phyloP scores from a whole-genome alignment of 306 rosid species.

The Carpinus viminea region DNA sequence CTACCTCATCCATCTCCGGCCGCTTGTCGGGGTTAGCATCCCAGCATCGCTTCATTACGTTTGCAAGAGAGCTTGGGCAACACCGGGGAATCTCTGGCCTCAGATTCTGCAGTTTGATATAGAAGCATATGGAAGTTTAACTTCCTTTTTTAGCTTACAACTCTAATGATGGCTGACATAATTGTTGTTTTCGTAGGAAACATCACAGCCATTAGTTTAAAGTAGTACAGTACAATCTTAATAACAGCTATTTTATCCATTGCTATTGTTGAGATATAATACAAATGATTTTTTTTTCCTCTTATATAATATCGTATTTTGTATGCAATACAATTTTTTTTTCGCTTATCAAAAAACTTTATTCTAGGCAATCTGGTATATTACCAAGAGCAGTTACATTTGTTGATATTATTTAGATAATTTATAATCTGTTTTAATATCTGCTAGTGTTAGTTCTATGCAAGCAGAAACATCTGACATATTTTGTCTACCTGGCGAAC shows the following conservation, averaged over 20 bases:
- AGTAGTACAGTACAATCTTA: background rate
- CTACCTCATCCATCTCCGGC: slow-evolving; percentile 98
- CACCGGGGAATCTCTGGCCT: slow-evolving; percentile 98
- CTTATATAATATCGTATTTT: background rate
- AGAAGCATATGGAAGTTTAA: slow-evolving; percentile 9
- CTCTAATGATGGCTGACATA: background rate
- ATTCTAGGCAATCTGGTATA: background rate
- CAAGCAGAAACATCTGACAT: slow-evolving; percentile 16
- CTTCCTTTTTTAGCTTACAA: slow-evolving; percentile 11
- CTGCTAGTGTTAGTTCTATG: background rate
- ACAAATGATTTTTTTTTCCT: background rate
- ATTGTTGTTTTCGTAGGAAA: background rate
- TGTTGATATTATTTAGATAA: background rate
- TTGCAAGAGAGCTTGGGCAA: slow-evolving; percentile 96
- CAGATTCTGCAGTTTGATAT: slow-evolving; percentile 70
- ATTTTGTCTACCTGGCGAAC: slow-evolving; percentile 73
- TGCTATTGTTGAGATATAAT: background rate
- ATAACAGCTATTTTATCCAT: background rate
- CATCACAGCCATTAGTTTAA: background rate
- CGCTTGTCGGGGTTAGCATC: slow-evolving; percentile 94
- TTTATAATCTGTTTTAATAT: too few species aligned
- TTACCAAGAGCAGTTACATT: background rate
- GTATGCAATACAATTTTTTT: too few species aligned
- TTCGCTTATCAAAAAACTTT: too few species aligned
- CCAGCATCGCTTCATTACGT: slow-evolving; percentile 99